Percentiles rank a stretch among this genome's conserved stretches.
Conservation (phyloP, 352 stramenopile species). For the Globisporangium canariense region DNA sequence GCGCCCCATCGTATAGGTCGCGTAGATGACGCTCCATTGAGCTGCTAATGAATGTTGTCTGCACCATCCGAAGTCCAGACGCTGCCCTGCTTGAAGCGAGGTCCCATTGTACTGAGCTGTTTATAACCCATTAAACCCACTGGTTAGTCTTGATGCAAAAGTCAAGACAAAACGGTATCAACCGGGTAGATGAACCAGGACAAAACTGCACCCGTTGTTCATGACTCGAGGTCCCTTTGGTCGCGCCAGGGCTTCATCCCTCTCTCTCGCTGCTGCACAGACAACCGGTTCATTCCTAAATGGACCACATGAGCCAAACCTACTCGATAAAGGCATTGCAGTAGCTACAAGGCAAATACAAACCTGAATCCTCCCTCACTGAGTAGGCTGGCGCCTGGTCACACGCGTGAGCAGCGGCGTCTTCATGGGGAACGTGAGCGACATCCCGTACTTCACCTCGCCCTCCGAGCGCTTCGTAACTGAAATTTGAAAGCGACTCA, state of each 20-base stretch:
- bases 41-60: neutral
- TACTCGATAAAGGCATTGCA: neutral
- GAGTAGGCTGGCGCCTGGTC: neutral
- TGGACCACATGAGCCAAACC: neutral
- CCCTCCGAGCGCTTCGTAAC: neutral
- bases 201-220: no score
- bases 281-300: neutral
- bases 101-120: neutral
- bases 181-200: no score
- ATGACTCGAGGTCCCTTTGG: no score
- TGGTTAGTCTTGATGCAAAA: no score
- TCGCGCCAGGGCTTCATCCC: no score
- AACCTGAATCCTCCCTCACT: neutral
- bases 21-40: constrained; percentile 26
- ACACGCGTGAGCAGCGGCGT: neutral
- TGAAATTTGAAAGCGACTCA: constrained; percentile 26
- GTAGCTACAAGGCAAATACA: neutral
- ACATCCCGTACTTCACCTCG: constrained; percentile 14
- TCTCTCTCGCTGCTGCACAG: neutral
- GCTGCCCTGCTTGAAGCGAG: no score
- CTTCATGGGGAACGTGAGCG: constrained; percentile 15
- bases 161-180: no score
- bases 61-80: neutral
- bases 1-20: constrained; percentile 39
- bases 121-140: neutral